Evolutionary conservation across 2,329 filamentous ascomycete genomes (phyloP).

Genomic region (Drechmeria coniospora): DNA sequence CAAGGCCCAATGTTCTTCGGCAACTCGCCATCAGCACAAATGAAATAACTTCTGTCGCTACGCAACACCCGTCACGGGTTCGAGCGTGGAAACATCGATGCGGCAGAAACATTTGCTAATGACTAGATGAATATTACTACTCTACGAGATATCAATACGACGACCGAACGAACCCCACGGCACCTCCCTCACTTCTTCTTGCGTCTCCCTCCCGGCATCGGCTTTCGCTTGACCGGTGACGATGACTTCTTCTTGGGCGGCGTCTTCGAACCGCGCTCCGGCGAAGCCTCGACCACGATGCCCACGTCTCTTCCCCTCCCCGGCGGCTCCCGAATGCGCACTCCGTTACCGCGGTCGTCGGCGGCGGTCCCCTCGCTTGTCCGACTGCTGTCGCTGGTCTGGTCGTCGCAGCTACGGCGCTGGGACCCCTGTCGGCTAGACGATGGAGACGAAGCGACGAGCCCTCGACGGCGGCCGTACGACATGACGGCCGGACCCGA

Average conservation of each 20-base stretch:
- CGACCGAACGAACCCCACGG: slow-evolving; percentile 1
- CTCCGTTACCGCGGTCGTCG: slow-evolving; percentile 20
- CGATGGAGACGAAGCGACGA: slow-evolving; percentile 13
- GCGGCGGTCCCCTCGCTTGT: slow-evolving; percentile 20
- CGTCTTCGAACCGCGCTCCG: slow-evolving; percentile 13
- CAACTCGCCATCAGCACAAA: no score
- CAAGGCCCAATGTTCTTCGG: no score
- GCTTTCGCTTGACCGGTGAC: slow-evolving; percentile 25
- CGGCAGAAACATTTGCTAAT: no score
- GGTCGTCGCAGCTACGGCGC: slow-evolving; percentile 14
- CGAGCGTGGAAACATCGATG: no score
- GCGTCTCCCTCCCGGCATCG: slow-evolving; percentile 15
- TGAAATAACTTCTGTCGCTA: no score
- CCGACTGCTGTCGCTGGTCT: slow-evolving; percentile 20
- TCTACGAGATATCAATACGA: slow-evolving; percentile 1
- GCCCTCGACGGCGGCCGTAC: slow-evolving; percentile 12
- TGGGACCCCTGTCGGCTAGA: slow-evolving; percentile 17
- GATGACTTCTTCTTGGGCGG: slow-evolving; percentile 26
- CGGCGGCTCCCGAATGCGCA: slow-evolving; percentile 15
- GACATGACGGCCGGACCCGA: slow-evolving; percentile 17
- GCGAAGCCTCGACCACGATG: slow-evolving; percentile 23
- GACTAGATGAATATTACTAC: slow-evolving; percentile 1
- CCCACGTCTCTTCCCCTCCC: slow-evolving; percentile 17
- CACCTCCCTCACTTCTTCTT: slow-evolving; percentile 17
- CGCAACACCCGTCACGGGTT: no score